Percentiles rank a stretch among this genome's conserved stretches.
Conservation (phyloP, 352 stramenopile genomes). For the Globisporangium abappressorium region DNA sequence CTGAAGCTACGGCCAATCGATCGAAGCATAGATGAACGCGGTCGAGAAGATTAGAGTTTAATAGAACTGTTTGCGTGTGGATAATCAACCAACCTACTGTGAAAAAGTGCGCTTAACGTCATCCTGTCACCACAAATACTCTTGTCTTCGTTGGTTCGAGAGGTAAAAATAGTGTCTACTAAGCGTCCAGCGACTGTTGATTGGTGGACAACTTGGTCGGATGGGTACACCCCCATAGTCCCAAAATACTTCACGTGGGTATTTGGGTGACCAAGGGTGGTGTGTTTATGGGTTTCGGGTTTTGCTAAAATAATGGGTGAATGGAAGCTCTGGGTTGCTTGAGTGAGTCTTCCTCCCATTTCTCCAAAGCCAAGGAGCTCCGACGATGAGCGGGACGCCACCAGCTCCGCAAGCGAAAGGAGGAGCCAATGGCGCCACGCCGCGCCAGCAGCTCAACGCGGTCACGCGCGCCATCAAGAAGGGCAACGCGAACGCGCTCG, state of each 20-base stretch:
- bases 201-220: too few species aligned
- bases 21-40: neutral
- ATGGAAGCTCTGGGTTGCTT: neutral
- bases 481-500: neutral
- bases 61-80: too few species aligned
- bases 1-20: neutral
- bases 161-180: too few species aligned
- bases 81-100: too few species aligned
- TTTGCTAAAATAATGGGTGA: neutral
- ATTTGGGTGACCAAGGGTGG: neutral
- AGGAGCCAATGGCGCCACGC: neutral
- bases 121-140: too few species aligned
- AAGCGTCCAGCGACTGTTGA: too few species aligned
- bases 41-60: neutral
- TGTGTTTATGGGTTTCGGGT: neutral
- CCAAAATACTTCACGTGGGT: neutral
- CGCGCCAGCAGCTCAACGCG: slow-evolving; percentile 3
- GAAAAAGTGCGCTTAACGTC: too few species aligned
- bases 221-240: neutral
- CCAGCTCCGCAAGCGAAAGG: neutral
- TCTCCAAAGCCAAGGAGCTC: neutral
- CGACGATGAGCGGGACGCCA: neutral
- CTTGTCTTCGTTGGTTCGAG: too few species aligned
- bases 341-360: neutral
- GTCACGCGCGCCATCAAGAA: slow-evolving; percentile 3